These are phyloP conservation scores for Sequoia sempervirens DNA, from an alignment of 75 land plant genomes.

Conservation along the genomic window DNA sequence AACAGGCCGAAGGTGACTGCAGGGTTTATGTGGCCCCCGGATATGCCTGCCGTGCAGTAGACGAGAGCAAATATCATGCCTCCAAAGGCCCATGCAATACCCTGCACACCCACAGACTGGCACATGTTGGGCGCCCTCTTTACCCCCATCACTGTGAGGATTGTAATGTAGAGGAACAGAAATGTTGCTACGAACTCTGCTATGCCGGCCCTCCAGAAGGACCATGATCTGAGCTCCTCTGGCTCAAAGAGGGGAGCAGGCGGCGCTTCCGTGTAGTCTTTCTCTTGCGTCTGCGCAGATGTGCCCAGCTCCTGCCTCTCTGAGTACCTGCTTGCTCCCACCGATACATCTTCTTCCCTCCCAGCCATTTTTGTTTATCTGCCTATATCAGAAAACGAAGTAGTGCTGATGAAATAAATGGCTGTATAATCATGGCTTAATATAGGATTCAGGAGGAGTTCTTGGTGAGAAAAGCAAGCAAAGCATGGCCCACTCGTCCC, in stretches of 20 bases:
- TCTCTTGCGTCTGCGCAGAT: constrained; percentile 24
- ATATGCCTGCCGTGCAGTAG: constrained; percentile 45
- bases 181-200: constrained; percentile 47
- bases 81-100: constrained; percentile 37
- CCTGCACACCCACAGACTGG: constrained; percentile 24
- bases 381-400: background rate
- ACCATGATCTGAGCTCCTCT: constrained; percentile 31
- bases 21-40: constrained; percentile 49
- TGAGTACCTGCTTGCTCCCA: constrained; percentile 44
- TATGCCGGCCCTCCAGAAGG: constrained; percentile 52
- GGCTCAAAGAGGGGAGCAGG: constrained; percentile 34
- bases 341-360: constrained; percentile 41
- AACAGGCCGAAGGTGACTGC: constrained; percentile 42
- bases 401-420: background rate
- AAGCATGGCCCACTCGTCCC: background rate
- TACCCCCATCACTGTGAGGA: constrained; percentile 40
- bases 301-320: constrained; percentile 40
- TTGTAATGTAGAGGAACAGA: constrained; percentile 41
- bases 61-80: constrained; percentile 47
- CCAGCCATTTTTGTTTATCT: constrained; percentile 29
- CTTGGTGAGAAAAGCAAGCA: background rate
- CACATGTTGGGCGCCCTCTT: constrained; percentile 13
- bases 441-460: background rate
- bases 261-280: constrained; percentile 31
- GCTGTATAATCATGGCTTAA: background rate